These are phyloP conservation scores for Tolypocladium endophyticum DNA, from an alignment of 2,329 filamentous ascomycete genomes.

Conservation along the genomic window DNA sequence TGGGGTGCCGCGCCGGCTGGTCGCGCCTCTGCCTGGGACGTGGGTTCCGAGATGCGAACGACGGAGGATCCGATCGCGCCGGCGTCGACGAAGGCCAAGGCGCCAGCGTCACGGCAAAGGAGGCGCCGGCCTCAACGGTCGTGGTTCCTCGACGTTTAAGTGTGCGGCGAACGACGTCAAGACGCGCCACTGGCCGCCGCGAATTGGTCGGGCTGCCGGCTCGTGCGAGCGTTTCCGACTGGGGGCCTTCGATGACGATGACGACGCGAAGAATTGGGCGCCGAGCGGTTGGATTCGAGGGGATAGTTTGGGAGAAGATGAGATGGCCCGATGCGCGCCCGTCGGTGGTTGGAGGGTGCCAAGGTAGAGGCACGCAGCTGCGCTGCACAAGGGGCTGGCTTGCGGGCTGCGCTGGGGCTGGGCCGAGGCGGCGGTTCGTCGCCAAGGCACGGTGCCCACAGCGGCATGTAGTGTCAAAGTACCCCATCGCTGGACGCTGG, in stretches of 20 bases:
- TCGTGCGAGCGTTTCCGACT: background rate
- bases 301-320: background rate
- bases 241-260: background rate
- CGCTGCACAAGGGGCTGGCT: background rate
- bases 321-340: background rate
- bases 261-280: background rate
- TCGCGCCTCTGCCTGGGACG: background rate
- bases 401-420: background rate
- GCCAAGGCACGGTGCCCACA: background rate
- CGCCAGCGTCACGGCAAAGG: background rate
- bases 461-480: background rate
- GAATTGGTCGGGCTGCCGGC: background rate
- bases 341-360: background rate
- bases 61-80: background rate
- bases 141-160: background rate
- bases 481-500: background rate
- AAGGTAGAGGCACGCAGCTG: no score
- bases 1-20: conserved; percentile 15
- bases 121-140: background rate
- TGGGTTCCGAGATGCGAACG: background rate
- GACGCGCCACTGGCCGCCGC: background rate
- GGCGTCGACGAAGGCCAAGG: background rate
- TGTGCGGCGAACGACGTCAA: background rate
- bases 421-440: background rate
- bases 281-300: background rate